These are phyloP conservation scores for Vaccinium darrowii DNA, from an alignment of 148 eudicot genomes.

Conservation along the genomic window DNA sequence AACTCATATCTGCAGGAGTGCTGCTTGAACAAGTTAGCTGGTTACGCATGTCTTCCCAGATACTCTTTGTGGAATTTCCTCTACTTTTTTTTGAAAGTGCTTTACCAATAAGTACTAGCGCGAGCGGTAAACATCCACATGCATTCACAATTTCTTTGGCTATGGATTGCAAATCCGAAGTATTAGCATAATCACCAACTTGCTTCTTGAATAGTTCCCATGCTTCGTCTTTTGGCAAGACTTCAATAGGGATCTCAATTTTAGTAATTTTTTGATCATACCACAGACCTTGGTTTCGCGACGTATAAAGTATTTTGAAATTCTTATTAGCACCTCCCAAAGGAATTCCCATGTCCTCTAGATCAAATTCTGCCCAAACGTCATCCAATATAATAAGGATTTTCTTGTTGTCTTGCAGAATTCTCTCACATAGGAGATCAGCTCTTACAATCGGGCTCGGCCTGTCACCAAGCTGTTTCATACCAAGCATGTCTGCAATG, in stretches of 20 bases:
- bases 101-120: slow-evolving; percentile 41
- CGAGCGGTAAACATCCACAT: slow-evolving; percentile 49
- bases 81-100: slow-evolving; percentile 27
- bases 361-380: too few species aligned
- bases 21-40: slow-evolving; percentile 29
- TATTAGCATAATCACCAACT: slow-evolving; percentile 27
- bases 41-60: slow-evolving; percentile 36
- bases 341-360: too few species aligned
- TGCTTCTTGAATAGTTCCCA: slow-evolving; percentile 39
- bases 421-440: too few species aligned
- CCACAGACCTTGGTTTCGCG: too few species aligned
- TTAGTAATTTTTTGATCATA: background rate
- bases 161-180: slow-evolving; percentile 19
- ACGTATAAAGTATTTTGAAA: too few species aligned
- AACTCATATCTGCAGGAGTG: too few species aligned
- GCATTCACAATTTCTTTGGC: slow-evolving; percentile 38
- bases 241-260: slow-evolving; percentile 12
- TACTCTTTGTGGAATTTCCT: background rate
- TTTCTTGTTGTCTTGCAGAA: too few species aligned
- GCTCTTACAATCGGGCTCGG: too few species aligned
- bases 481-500: too few species aligned
- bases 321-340: too few species aligned
- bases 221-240: slow-evolving; percentile 29
- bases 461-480: too few species aligned
- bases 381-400: too few species aligned